Evolutionary conservation across 2,329 filamentous ascomycete genomes (phyloP).

Genomic region (Dothiorella sarmentorum): DNA sequence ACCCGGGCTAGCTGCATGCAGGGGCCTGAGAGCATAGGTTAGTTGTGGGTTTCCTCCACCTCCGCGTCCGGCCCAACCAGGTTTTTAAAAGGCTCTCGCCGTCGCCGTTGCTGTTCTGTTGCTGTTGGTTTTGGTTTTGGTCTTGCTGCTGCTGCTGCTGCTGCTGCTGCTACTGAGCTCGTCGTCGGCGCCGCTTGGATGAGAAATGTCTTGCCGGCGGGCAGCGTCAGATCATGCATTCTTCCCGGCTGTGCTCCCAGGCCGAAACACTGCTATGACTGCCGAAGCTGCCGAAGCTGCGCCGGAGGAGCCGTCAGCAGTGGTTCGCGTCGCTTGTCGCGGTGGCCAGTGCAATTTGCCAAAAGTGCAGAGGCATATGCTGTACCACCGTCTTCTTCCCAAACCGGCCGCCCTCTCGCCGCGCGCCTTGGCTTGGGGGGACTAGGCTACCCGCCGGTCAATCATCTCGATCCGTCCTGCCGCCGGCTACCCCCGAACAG

Average conservation of each 20-base stretch:
- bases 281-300: conserved; percentile 15
- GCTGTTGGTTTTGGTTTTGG: no score
- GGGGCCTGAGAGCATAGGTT: not conserved
- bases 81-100: no score
- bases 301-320: not conserved
- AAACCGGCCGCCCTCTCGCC: not conserved
- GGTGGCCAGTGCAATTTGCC: conserved; percentile 17
- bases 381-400: conserved; percentile 3
- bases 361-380: conserved; percentile 3
- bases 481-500: not conserved
- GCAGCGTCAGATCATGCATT: conserved; percentile 18
- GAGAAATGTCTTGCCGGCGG: not conserved
- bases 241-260: conserved; percentile 15
- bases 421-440: no score
- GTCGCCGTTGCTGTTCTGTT: no score
- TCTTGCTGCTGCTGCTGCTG: not conserved
- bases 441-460: no score
- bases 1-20: conserved; percentile 14
- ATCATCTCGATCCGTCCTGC: not conserved
- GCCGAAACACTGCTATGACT: conserved; percentile 12
- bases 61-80: no score
- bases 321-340: conserved; percentile 14
- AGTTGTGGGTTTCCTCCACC: no score
- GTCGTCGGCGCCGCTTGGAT: not conserved
- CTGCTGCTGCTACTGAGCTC: not conserved